Evolutionary conservation across 257 asterid species (phyloP), one percentile per base, ranked within the genome.

Genomic region (Nicotiana attenuata): DNA sequence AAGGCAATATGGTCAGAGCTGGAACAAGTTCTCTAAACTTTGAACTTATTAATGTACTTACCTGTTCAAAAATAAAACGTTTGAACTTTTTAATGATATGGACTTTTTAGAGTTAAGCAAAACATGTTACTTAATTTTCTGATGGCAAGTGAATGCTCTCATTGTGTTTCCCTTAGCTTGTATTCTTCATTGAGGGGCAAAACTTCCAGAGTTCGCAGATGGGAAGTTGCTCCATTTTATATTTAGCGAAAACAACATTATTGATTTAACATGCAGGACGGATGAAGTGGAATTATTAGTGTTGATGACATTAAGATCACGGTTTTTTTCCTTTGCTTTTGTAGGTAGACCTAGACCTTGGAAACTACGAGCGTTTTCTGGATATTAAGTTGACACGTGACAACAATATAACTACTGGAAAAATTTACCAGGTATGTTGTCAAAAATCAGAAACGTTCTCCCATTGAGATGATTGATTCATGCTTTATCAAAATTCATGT

Each of bases 291-390:
- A 45, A 35, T 65, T 67, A 28, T 53, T 77, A 55, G 38, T 50
- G 28, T 28, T 65, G 80, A 63, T 75, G 33, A 29, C 67, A 81
- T n/a, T 28, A 47, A 31, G 71, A 78, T 63, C 69, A 33, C 20
- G 38, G 33, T 38, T 79, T 61, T 28, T 68, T 17, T 56, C 13
- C 53, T 82, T 79, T 84, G 52, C 50, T 83, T 83, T 61, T 88
- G 83, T 85, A 95, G 99, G 99, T 95, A 95, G 99, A 95, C 91
- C 90, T 95, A 82, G 99, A 95, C 90, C 99, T 95, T 68, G 99
- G 99, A 63, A 95, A 95, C 88, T 95, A 95, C 68, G 99, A 95
- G 85, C 97, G 99, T 55, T 95, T 95, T 77, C 88, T 95, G 86
- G 95, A 95, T 89, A 90, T 92, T 77, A 92, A 87, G 80, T 81